Evolutionary conservation across 2,329 filamentous ascomycete species (phyloP).

Genomic region (Paraconiothyrium sp.): DNA sequence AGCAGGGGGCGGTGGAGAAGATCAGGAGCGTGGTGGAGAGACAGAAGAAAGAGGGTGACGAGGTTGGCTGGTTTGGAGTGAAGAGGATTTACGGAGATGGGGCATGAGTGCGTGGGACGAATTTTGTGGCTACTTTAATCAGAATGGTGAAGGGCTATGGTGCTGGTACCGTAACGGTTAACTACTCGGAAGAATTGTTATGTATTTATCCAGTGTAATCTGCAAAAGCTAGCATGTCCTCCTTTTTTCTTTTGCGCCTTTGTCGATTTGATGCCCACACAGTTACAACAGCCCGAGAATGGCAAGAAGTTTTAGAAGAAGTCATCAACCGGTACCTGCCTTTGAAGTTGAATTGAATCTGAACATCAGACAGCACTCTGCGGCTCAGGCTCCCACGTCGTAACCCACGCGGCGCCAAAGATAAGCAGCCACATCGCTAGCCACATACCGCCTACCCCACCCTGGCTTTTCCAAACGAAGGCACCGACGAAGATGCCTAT

Average conservation of each 20-base stretch:
- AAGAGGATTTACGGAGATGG: conserved; percentile 29
- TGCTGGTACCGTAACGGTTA: neutral
- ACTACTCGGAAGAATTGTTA: no score
- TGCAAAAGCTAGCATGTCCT: no score
- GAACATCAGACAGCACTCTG: conserved; percentile 18
- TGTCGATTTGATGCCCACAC: neutral
- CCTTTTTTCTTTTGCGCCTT: neutral
- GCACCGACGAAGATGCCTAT: conserved; percentile 56
- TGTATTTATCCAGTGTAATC: no score
- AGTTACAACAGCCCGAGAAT: neutral
- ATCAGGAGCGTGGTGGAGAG: conserved; percentile 22
- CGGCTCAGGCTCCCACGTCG: conserved; percentile 23
- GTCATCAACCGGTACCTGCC: neutral
- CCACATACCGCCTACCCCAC: conserved; percentile 12
- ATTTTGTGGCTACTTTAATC: no score
- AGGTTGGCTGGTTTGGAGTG: conserved; percentile 31
- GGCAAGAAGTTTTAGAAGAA: neutral
- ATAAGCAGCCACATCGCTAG: conserved; percentile 22
- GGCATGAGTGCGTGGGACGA: conserved; percentile 2
- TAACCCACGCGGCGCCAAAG: conserved; percentile 23
- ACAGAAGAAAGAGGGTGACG: conserved; percentile 19
- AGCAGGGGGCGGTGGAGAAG: conserved; percentile 31
- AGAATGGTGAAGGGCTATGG: no score
- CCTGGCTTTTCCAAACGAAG: conserved; percentile 32
- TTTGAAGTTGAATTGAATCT: neutral